These are phyloP conservation scores for Protomyces inundatus DNA, from an alignment of 1,139 yeast species.

Conservation along the genomic window DNA sequence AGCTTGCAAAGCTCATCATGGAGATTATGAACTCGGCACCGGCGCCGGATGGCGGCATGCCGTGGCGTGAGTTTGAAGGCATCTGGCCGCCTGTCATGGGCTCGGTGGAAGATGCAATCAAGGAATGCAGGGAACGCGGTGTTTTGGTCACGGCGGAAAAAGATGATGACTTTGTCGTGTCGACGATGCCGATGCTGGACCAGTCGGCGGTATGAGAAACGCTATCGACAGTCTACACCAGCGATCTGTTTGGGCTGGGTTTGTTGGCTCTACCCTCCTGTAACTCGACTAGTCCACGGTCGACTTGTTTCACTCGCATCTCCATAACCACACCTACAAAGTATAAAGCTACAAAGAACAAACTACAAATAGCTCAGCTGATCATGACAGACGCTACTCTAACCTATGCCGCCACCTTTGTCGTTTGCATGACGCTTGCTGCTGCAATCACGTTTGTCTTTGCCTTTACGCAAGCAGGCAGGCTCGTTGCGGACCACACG, in stretches of 20 bases:
- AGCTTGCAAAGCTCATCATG: constrained; percentile 23
- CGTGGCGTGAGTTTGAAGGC: constrained; percentile 25
- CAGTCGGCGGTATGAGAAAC: background rate
- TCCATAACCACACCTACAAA: background rate
- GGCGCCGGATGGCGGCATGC: constrained; percentile 25
- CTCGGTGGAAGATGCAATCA: constrained; percentile 15
- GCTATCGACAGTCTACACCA: background rate
- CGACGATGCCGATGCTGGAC: constrained; percentile 20
- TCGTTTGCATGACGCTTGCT: background rate
- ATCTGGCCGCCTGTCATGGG: constrained; percentile 25
- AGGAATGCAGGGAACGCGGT: constrained; percentile 8
- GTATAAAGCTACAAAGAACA: background rate
- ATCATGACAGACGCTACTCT: background rate
- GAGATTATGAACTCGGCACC: constrained; percentile 24
- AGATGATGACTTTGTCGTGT: constrained; percentile 12
- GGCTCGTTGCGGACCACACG: constrained; percentile 13
- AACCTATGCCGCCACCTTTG: background rate
- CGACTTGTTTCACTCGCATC: no score
- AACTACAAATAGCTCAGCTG: background rate
- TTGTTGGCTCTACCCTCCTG: background rate
- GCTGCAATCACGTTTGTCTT: constrained; percentile 11
- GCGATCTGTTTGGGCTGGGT: background rate
- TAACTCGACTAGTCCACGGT: background rate
- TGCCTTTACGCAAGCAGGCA: constrained; percentile 20
- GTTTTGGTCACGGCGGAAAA: constrained; percentile 11